Evolutionary conservation across 78 protist genomes (phyloP), one percentile per base, ranked within the genome.

Genomic region (Creolimax fragrantissima): DNA sequence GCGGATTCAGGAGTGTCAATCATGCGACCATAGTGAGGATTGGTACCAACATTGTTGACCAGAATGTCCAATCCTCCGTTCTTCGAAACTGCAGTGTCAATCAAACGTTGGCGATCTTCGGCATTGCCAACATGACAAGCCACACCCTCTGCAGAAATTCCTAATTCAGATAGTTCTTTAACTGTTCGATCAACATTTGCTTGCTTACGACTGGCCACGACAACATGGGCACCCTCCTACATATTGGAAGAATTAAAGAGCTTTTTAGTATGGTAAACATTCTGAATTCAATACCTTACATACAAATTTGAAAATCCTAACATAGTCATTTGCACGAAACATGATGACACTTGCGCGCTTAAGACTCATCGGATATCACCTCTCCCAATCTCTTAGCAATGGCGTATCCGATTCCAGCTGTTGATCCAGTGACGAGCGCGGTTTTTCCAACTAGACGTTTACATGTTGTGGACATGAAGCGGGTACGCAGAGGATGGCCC

Each of bases 361-460:
- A n/a, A n/a, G n/a, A n/a, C n/a, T n/a, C n/a, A n/a, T n/a, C n/a
- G n/a, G n/a, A 58, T 58, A 17, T 58, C 24, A 58, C 74, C 74
- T 58, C 74, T 2, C 86, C 94, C 3, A 89, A 42, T 2, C 94
- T 74, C 41, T 43, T 7, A 5, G 94, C 94, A 7, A 90, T 93
- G 35, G 93, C 94, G 7, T 47, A 41, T 36, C 94, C 94, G 86
- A 93, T 93, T 41, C 94, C 94, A 2, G 58, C 90, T 35, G 94
- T 93, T 35, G 94, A 88, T 2, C 90, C 94, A 1, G 94, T 93
- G 43, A 93, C 94, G 6, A 93, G 74, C n/a, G n/a, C n/a, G n/a
- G n/a, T n/a, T n/a, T n/a, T n/a, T n/a, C n/a, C n/a, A n/a, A n/a
- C n/a, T n/a, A n/a, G n/a, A n/a, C n/a, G n/a, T n/a, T n/a, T n/a